phyloP scores from a whole-genome alignment of 495 filamentous ascomycete genomes.

The Pyrenopolyporus hunteri region DNA sequence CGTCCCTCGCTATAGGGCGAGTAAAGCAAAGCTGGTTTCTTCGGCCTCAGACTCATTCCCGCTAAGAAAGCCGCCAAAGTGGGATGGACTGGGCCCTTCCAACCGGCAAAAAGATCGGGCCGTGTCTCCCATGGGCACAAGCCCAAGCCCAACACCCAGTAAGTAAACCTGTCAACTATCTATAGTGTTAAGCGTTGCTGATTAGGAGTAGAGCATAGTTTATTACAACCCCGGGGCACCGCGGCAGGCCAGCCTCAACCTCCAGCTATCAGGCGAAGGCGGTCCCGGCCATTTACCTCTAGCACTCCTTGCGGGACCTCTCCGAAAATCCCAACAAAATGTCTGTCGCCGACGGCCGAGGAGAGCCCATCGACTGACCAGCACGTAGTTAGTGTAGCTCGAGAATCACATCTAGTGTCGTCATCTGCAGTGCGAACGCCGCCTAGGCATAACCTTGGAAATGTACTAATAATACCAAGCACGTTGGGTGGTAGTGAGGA shows the following conservation, averaged over 20 bases:
- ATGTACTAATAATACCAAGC: background rate
- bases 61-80: conserved; percentile 39
- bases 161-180: background rate
- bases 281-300: conserved; percentile 34
- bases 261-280: conserved; percentile 31
- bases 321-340: conserved; percentile 23
- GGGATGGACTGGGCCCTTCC: conserved; percentile 27
- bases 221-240: background rate
- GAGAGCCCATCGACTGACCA: conserved; percentile 33
- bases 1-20: background rate
- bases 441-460: background rate
- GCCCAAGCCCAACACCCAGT: conserved; percentile 40
- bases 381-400: background rate
- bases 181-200: background rate
- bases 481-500: background rate
- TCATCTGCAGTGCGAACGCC: background rate
- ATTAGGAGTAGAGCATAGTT: conserved; percentile 5
- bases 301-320: conserved; percentile 27
- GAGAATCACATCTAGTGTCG: background rate
- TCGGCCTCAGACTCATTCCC: conserved; percentile 42
- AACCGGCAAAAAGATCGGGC: conserved; percentile 1
- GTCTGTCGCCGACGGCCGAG: conserved; percentile 45
- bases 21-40: conserved; percentile 11
- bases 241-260: background rate
- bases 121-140: conserved; percentile 38